Base-by-base conservation (phyloP, 1,284 basidiomycete genomes). In the Ganoderma boninense region DNA sequence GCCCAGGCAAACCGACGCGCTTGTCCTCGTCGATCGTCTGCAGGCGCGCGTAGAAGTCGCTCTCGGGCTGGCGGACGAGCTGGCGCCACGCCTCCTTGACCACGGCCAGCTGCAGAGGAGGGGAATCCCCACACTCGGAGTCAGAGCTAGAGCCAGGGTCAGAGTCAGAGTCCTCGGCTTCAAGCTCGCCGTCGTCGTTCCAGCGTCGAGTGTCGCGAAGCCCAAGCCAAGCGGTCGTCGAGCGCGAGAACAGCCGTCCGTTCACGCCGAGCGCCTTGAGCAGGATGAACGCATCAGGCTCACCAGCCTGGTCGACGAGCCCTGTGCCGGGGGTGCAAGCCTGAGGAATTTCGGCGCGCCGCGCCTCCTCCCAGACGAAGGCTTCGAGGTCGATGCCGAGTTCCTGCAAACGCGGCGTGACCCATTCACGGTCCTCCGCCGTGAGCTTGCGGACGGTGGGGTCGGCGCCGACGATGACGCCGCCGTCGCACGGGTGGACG, bases 41-140 rank as follows among this genome's bases (percentile, higher is more conserved):
- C 3, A 73, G 64, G 0, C 71, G 67, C 5, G 63, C 20, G 43
- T 74, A 73, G 69, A 72, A 72, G 1, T 26, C 32, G 1, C 13
- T 40, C 62, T 74, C 74, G 0, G 69, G 64, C 3, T 11, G 59
- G 0, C 66, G 63, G 1, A 65, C 42, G 5, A 69, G 18, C 59
- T 70, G 67, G 1, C 71, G 67, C 73, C 74, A 74, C 2, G 74
- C 52, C 20, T 75, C 74, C 69, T 75, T 75, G 59, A 75, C 29
- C 43, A 70, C 29, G 1, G 57, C 44, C 6, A 70, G 26, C 42
- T 64, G 29, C 20, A 62, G 35, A 4, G 10, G 32, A 8, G 56
- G 6, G 13, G 23, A 20, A 20, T 69, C 49, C 26, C 16, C 35
- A 10, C n/a, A n/a, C n/a, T n/a, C n/a, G n/a, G n/a, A n/a, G n/a